Evolutionary conservation across 2,329 filamentous ascomycete genomes (phyloP).

Genomic region (Pyrenochaeta sp.): DNA sequence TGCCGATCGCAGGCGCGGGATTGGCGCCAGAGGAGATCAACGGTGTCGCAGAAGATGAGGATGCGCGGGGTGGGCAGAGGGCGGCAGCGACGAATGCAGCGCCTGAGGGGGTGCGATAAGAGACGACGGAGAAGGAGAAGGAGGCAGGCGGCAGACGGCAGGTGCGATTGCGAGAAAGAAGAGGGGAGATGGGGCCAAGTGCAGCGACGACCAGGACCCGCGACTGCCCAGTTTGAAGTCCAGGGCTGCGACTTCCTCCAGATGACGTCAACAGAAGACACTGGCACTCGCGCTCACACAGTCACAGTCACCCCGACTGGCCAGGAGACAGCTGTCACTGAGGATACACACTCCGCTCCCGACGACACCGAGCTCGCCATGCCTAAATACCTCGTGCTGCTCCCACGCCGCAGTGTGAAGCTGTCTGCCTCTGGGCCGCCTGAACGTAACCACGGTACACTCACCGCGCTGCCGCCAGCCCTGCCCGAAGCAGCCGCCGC

Average conservation of each 20-base stretch:
- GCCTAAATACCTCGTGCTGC: constrained; percentile 5
- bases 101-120: constrained; percentile 14
- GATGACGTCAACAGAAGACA: not conserved
- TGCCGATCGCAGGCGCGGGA: constrained; percentile 26
- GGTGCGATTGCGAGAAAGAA: not conserved
- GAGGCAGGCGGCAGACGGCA: constrained; percentile 18
- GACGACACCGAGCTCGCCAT: not conserved
- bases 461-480: constrained; percentile 20
- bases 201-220: not conserved
- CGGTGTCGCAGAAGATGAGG: constrained; percentile 9
- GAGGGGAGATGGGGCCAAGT: constrained; percentile 5
- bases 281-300: not conserved
- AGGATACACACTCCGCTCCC: no score
- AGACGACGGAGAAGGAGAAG: constrained; percentile 15
- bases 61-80: constrained; percentile 10
- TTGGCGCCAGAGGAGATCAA: constrained; percentile 23
- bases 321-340: no score
- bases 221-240: constrained; percentile 3
- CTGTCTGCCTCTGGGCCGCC: constrained; percentile 12
- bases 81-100: no score
- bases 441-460: not conserved
- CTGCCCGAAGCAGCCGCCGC: constrained; percentile 6
- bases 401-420: constrained; percentile 5
- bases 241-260: not conserved
- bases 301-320: no score